Conservation (phyloP, 1,284 basidiomycete species). For the Melampsora americana region DNA sequence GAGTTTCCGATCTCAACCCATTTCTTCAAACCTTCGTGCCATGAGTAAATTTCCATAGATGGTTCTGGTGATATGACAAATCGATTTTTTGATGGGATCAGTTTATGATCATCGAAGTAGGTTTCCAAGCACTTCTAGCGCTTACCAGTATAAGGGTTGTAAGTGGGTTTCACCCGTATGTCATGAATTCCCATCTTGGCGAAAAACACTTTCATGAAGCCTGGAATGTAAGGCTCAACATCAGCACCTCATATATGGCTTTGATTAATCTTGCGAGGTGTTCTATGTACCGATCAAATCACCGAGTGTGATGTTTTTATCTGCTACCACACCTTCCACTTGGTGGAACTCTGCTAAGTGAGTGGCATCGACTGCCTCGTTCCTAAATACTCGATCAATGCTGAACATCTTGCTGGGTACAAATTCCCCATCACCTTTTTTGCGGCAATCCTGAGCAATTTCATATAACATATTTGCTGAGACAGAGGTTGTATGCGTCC, state of each 20-base stretch:
- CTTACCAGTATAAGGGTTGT: constrained; percentile 54
- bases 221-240: constrained; percentile 56
- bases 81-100: background rate
- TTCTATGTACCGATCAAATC: constrained; percentile 76
- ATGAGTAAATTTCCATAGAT: constrained; percentile 98
- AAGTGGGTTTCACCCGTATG: constrained; percentile 55
- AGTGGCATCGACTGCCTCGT: constrained; percentile 98
- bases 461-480: constrained; percentile 92
- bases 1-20: constrained; percentile 93
- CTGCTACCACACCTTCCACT: constrained; percentile 98
- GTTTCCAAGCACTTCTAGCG: constrained; percentile 51
- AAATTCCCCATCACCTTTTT: constrained; percentile 59
- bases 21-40: constrained; percentile 86
- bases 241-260: constrained; percentile 8
- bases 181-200: constrained; percentile 78
- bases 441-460: constrained; percentile 64
- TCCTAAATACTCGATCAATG: constrained; percentile 97
- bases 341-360: constrained; percentile 99
- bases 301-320: constrained; percentile 87
- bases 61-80: constrained; percentile 64
- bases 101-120: constrained; percentile 49
- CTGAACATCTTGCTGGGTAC: constrained; percentile 94
- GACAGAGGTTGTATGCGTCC: constrained; percentile 96
- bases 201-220: constrained; percentile 98
- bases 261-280: too few species aligned